Base-by-base conservation (phyloP, 495 filamentous ascomycete species). In the Talaromyces thailandensis region DNA sequence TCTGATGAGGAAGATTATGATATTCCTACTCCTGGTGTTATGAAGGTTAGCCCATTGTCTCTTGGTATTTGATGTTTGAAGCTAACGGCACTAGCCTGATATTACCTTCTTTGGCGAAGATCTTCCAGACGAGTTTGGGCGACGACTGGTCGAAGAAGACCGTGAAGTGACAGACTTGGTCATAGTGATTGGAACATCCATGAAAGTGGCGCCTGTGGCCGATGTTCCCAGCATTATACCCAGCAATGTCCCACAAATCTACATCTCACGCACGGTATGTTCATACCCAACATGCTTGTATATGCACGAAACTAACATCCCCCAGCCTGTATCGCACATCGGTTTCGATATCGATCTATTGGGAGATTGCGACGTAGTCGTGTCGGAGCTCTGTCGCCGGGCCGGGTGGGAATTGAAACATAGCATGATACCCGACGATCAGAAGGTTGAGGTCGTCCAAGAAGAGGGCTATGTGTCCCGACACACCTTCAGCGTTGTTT, bases 331-430 rank as follows among this genome's bases (percentile, higher is more conserved):
- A 26, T 81, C 80, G 5, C 94, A 98, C 69, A 86, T 95, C 60
- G 89, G 93, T 65, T 99, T 99, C 57, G 94, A 99, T 73, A 88
- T 99, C 62, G 91, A 96, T 72, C 78, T 99, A 48, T 80, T 97
- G 51, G 94, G 94, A 26, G 91, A 96, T 66, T 97, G 94, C 72
- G 94, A 99, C 68, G 84, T 90, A 21, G 86, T 98, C 32, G 91
- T 98, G 3, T 85, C 86, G 0, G 95, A 98, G 76, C 85, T 99
- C 25, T 94, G 90, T 69, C 84, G 89, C 25, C 81, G 90, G 14
- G 88, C 86, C 2, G 89, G 89, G 3, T 99, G 94, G 94, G 83
- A 88, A n/a, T 71, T 98, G 48, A 66, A 83, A n/a, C 93, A 98
- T 68, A 82, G 89, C 55, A 96, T 96, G 93, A 83, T 95, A 59